These are phyloP conservation scores for Candida maesae DNA, from an alignment of 805 yeast species.

Conservation along the genomic window DNA sequence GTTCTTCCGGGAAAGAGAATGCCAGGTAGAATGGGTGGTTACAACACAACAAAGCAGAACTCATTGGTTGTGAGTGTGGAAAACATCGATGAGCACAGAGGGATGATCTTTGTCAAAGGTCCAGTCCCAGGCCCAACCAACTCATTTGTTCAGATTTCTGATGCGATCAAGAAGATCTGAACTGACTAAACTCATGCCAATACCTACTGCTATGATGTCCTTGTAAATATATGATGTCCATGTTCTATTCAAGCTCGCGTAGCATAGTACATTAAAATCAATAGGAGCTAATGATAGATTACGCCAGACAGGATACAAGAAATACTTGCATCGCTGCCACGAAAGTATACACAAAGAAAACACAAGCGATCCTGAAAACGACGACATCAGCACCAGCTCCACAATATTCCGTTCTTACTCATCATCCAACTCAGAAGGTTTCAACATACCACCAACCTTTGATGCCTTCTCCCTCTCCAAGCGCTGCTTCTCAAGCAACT, in stretches of 20 bases:
- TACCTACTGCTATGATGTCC: neutral
- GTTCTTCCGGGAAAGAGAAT: constrained; percentile 94
- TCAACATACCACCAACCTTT: constrained; percentile 87
- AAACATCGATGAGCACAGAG: constrained; percentile 61
- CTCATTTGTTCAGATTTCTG: constrained; percentile 67
- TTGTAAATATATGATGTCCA: constrained; percentile 1
- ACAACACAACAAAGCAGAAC: constrained; percentile 69
- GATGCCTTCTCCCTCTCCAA: constrained; percentile 77
- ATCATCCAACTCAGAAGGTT: constrained; percentile 93
- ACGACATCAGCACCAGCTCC: neutral
- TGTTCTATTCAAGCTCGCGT: neutral
- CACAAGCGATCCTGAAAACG: neutral
- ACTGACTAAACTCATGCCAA: neutral
- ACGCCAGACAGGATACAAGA: neutral
- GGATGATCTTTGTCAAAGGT: constrained; percentile 82
- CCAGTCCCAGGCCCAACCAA: constrained; percentile 89
- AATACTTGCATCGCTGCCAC: neutral
- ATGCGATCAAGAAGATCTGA: constrained; percentile 55
- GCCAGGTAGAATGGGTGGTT: constrained; percentile 96
- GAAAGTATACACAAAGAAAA: neutral
- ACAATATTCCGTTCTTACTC: constrained; percentile 26
- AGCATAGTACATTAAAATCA: no score
- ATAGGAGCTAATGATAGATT: neutral
- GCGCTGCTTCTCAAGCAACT: constrained; percentile 62
- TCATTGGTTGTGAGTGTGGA: constrained; percentile 65